A percentile compares a stretch with the other conserved stretches of the same genome.
phyloP scores from a whole-genome alignment of 108 stramenopile species.

The Fragilaria crotonensis region DNA sequence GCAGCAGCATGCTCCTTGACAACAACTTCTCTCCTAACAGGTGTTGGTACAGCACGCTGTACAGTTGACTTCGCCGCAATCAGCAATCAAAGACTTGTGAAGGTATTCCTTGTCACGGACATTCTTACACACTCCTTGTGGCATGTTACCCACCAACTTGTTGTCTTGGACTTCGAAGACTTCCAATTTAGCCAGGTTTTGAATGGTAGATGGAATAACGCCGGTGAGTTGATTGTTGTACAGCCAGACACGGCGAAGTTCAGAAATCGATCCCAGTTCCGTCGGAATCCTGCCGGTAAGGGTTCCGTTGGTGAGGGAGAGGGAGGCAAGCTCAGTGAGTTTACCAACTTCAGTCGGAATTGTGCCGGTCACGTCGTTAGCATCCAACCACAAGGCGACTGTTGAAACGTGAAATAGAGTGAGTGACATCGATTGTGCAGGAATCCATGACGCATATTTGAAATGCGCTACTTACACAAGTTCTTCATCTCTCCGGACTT shows the following conservation, averaged over 20 bases:
- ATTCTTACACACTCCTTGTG: constrained; percentile 26
- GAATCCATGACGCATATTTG: constrained; percentile 5
- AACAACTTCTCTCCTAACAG: no score
- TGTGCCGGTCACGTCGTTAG: constrained; percentile 32
- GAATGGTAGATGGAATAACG: constrained; percentile 34
- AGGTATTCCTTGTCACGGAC: constrained; percentile 22
- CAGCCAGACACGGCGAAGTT: constrained; percentile 42
- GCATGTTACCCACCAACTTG: constrained; percentile 40
- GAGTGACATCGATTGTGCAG: constrained; percentile 4
- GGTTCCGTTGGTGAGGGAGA: constrained; percentile 31
- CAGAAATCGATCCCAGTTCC: constrained; percentile 28
- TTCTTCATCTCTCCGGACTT: constrained; percentile 15
- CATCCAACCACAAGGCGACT: constrained; percentile 51
- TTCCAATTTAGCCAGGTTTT: constrained; percentile 35
- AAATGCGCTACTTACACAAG: constrained; percentile 33
- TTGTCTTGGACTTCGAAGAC: constrained; percentile 50
- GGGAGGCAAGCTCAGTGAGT: constrained; percentile 22
- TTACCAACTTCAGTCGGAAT: constrained; percentile 38
- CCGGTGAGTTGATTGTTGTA: constrained; percentile 45
- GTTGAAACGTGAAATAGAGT: background rate
- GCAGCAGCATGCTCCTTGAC: no score
- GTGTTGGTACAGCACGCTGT: constrained; percentile 17
- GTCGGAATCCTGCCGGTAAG: constrained; percentile 36
- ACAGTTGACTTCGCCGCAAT: constrained; percentile 13
- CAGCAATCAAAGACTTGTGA: constrained; percentile 23